Conservation (phyloP, 2,329 filamentous ascomycete genomes). For the Graphilbum sp. region DNA sequence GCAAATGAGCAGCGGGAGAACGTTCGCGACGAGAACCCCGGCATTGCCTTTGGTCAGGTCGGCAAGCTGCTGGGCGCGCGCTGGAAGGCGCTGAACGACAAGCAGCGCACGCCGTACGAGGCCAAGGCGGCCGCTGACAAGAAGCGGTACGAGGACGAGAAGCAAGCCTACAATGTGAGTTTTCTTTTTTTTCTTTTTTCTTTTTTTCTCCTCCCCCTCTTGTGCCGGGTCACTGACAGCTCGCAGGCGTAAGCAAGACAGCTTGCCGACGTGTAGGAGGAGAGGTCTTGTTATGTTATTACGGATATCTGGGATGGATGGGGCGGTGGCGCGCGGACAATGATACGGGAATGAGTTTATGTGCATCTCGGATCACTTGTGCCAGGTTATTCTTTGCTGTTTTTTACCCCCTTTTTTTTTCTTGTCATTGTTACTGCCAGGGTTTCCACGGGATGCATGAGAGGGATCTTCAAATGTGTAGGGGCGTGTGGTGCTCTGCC, state of each 20-base stretch:
- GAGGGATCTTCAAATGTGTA: constrained; percentile 6
- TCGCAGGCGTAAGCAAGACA: constrained; percentile 3
- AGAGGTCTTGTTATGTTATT: constrained; percentile 4
- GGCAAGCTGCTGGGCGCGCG: constrained; percentile 96
- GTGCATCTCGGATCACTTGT: constrained; percentile 7
- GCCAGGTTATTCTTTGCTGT: constrained; percentile 10
- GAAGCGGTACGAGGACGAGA: constrained; percentile 98
- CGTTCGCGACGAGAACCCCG: constrained; percentile 95
- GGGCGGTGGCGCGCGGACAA: constrained; percentile 10
- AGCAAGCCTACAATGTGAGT: constrained; percentile 80
- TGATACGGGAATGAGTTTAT: constrained; percentile 9
- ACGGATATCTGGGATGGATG: constrained; percentile 7
- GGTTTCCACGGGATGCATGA: constrained; percentile 6
- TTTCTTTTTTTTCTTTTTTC: neutral
- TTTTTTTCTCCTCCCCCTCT: no score
- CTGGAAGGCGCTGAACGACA: constrained; percentile 93
- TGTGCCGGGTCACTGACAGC: neutral
- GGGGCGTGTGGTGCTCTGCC: neutral
- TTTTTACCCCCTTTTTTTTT: constrained; percentile 13
- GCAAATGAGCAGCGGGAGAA: constrained; percentile 98
- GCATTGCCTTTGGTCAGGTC: constrained; percentile 94
- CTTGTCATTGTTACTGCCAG: constrained; percentile 16
- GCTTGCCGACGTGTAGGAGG: neutral
- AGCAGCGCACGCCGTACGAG: constrained; percentile 87
- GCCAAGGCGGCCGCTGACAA: constrained; percentile 94